Evolutionary conservation across 2,329 filamentous ascomycete genomes (phyloP).

Genomic region (Monilinia vaccinii-corymbosi): DNA sequence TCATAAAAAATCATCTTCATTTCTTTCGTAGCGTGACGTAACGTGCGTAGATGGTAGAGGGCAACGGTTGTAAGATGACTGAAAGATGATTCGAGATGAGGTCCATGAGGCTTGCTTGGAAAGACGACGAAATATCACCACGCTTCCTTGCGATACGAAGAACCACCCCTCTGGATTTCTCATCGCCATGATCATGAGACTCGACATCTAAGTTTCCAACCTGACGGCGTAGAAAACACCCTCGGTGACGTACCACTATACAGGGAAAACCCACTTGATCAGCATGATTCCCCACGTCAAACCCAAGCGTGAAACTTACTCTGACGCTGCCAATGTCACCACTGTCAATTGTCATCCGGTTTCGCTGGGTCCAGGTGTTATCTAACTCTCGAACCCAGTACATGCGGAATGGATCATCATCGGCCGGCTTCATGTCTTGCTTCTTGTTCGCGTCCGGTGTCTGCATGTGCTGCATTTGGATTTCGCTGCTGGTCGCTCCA

Average conservation of each 20-base stretch:
- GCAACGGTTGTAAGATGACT: not conserved
- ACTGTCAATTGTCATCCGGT: constrained; percentile 50
- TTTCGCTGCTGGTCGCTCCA: constrained; percentile 19
- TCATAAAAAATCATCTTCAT: not conserved
- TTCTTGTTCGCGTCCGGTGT: constrained; percentile 19
- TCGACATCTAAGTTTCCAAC: constrained; percentile 32
- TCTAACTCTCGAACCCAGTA: constrained; percentile 55
- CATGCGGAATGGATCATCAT: constrained; percentile 50
- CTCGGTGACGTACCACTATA: constrained; percentile 49
- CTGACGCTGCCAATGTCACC: constrained; percentile 41
- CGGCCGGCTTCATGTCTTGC: constrained; percentile 54
- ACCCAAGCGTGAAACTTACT: not conserved
- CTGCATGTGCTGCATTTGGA: constrained; percentile 22
- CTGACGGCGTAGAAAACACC: constrained; percentile 55
- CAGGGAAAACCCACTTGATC: not conserved
- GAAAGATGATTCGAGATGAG: not conserved
- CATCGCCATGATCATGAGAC: not conserved
- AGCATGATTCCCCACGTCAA: not conserved
- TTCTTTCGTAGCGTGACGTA: not conserved
- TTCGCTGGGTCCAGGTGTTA: constrained; percentile 50
- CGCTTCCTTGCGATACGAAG: not conserved
- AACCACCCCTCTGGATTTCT: not conserved
- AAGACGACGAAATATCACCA: not conserved
- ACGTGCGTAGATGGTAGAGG: not conserved
- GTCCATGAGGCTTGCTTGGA: not conserved